phyloP scores from a whole-genome alignment of 352 stramenopile genomes.

The Phytophthora europaea region DNA sequence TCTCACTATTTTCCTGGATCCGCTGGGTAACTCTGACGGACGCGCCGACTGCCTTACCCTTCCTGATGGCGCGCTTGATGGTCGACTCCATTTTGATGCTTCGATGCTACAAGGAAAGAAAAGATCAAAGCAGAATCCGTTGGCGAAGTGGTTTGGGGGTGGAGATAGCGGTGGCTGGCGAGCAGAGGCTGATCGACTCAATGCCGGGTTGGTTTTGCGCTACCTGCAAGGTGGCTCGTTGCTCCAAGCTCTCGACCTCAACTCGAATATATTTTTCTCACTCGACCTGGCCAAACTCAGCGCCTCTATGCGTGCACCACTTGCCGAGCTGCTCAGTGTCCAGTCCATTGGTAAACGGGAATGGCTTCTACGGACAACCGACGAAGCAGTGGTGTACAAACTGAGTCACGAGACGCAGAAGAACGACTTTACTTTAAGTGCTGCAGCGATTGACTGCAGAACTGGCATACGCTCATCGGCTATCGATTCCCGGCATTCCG shows the following conservation, averaged over 20 bases:
- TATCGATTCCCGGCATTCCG: slow-evolving; percentile 41
- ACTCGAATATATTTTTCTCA: slow-evolving; percentile 49
- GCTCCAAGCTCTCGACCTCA: slow-evolving; percentile 68
- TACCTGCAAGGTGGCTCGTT: slow-evolving; percentile 62
- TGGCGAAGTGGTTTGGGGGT: slow-evolving; percentile 60
- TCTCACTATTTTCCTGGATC: slow-evolving; percentile 58
- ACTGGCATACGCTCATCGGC: neutral
- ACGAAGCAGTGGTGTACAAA: slow-evolving; percentile 45
- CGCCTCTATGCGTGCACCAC: slow-evolving; percentile 2
- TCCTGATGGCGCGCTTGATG: slow-evolving; percentile 62
- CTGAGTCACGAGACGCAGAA: slow-evolving; percentile 30
- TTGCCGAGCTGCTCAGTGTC: slow-evolving; percentile 47
- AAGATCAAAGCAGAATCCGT: slow-evolving; percentile 46
- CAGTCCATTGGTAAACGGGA: slow-evolving; percentile 48
- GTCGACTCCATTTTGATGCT: slow-evolving; percentile 43
- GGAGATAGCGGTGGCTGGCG: slow-evolving; percentile 30
- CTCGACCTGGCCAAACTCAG: slow-evolving; percentile 49
- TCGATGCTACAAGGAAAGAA: slow-evolving; percentile 22
- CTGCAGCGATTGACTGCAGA: slow-evolving; percentile 24
- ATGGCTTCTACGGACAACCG: slow-evolving; percentile 63
- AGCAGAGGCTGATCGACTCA: slow-evolving; percentile 31
- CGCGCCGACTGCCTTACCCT: slow-evolving; percentile 63
- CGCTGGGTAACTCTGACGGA: slow-evolving; percentile 47
- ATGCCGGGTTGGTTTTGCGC: slow-evolving; percentile 50
- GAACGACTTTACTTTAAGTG: slow-evolving; percentile 45